These are phyloP conservation scores for Cyamopsis tetragonoloba DNA, from an alignment of 306 rosid genomes.

Conservation along the genomic window DNA sequence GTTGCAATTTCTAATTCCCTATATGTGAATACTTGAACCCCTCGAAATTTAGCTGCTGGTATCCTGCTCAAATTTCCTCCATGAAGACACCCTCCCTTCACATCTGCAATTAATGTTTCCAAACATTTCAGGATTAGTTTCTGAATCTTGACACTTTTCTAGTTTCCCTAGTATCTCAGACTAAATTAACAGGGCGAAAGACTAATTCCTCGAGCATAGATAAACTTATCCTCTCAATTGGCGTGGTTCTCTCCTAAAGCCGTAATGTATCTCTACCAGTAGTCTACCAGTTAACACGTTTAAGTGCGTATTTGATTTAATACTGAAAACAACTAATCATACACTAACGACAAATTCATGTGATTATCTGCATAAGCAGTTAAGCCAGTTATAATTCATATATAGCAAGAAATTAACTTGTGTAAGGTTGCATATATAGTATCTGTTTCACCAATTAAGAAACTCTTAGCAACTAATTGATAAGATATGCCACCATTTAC, in stretches of 20 bases:
- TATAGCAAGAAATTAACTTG: not conserved
- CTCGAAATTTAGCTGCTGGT: conserved; percentile 41
- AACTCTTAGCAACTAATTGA: not conserved
- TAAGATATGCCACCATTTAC: conserved; percentile 31
- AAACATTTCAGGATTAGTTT: conserved; percentile 7
- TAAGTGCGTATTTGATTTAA: not conserved
- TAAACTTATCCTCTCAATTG: too few species aligned
- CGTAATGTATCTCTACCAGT: too few species aligned
- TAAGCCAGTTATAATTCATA: not conserved
- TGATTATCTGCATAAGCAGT: conserved; percentile 6
- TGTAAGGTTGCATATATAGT: not conserved
- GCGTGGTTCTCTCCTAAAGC: too few species aligned
- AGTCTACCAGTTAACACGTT: too few species aligned
- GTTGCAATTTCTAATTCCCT: conserved; percentile 84
- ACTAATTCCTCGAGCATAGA: not conserved
- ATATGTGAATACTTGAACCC: conserved; percentile 86
- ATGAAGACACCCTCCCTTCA: conserved; percentile 75
- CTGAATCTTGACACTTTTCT: not conserved
- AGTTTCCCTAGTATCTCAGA: too few species aligned
- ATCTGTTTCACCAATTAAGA: not conserved
- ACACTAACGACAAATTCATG: not conserved
- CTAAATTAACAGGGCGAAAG: too few species aligned
- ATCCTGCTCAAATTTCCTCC: conserved; percentile 57
- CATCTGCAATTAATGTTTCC: conserved; percentile 47
- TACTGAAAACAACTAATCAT: not conserved